These are phyloP conservation scores for Rasamsonia emersonii DNA, from an alignment of 2,329 filamentous ascomycete species.

Conservation along the genomic window DNA sequence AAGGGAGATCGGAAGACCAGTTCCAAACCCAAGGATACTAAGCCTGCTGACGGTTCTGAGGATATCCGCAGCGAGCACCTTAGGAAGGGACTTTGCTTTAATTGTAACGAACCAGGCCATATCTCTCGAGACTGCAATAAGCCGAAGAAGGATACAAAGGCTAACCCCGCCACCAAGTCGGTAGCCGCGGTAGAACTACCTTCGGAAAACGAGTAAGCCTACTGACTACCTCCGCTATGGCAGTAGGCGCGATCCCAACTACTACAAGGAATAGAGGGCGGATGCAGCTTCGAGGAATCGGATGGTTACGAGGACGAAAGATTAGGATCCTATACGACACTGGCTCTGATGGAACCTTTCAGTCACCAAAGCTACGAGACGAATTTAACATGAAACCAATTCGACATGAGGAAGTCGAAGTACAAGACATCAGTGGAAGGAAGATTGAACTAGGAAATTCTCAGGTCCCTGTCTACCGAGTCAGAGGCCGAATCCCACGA, in stretches of 20 bases:
- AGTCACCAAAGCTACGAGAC: neutral
- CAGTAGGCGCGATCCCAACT: neutral
- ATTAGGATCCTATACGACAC: conserved; percentile 1
- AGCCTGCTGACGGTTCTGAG: too few species aligned
- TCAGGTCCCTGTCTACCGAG: neutral
- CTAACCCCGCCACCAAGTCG: too few species aligned
- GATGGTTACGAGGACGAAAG: neutral
- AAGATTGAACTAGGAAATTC: neutral
- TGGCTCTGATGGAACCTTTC: neutral
- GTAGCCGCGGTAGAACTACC: neutral
- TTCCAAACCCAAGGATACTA: too few species aligned
- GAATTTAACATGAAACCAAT: neutral
- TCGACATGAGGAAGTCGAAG: neutral
- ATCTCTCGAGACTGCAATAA: too few species aligned
- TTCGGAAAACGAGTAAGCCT: neutral
- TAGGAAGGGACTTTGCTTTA: too few species aligned
- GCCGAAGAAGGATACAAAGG: too few species aligned
- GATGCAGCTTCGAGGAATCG: too few species aligned
- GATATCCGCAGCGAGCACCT: too few species aligned
- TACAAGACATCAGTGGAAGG: neutral
- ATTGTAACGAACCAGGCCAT: too few species aligned
- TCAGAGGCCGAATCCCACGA: neutral
- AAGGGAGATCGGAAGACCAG: too few species aligned
- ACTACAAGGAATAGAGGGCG: too few species aligned
- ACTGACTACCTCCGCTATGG: conserved; percentile 1